A percentile compares a stretch with the other conserved stretches of the same genome.
These are phyloP conservation scores for Ustilago shanxiensis DNA, from an alignment of 1,284 basidiomycete genomes.

Conservation along the genomic window DNA sequence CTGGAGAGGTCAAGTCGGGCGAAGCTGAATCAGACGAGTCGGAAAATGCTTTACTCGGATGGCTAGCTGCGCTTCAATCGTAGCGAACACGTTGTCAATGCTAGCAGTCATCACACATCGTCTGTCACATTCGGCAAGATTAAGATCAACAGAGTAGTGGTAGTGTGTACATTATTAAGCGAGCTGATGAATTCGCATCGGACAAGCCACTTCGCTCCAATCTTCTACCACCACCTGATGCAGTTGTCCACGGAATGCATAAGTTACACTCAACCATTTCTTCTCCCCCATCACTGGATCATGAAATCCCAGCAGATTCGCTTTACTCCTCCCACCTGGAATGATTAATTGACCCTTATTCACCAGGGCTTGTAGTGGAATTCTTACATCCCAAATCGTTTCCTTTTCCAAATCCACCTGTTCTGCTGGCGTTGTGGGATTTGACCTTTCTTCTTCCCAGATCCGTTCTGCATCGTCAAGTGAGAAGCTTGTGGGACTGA, in stretches of 20 bases:
- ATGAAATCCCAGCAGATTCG: constrained; percentile 80
- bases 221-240: constrained; percentile 85
- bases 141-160: neutral
- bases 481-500: neutral
- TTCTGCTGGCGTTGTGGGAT: neutral
- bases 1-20: neutral
- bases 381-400: constrained; percentile 80
- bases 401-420: constrained; percentile 13
- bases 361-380: constrained; percentile 85
- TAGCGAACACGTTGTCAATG: too few species aligned
- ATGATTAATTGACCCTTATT: constrained; percentile 83
- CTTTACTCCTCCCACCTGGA: constrained; percentile 78
- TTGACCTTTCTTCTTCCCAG: constrained; percentile 11
- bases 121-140: neutral
- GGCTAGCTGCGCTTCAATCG: neutral
- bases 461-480: neutral
- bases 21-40: neutral
- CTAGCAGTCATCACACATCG: too few species aligned
- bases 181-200: constrained; percentile 72
- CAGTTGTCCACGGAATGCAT: constrained; percentile 79
- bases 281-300: constrained; percentile 79
- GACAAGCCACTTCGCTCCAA: constrained; percentile 78
- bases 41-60: neutral
- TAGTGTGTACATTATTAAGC: neutral
- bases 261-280: constrained; percentile 80